phyloP scores from a whole-genome alignment of 768 basidiomycete genomes.

The Lanmaoa rubissima region DNA sequence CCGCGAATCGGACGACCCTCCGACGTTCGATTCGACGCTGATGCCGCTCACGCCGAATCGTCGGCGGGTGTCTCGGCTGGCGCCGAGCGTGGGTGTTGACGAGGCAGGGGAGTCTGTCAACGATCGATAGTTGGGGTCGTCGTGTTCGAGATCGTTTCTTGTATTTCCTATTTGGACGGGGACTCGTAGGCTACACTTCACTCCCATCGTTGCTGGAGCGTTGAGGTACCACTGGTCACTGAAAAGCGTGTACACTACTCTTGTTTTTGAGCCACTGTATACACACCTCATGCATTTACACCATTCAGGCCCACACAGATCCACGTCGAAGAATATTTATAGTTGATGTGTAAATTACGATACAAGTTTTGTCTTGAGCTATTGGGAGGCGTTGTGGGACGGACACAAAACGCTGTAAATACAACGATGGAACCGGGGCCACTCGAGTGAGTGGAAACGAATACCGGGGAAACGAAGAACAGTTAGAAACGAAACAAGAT shows the following conservation, averaged over 20 bases:
- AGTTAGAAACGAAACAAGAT: constrained; percentile 9
- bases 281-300: too few relatives aligned
- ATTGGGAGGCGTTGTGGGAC: neutral
- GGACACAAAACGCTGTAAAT: constrained; percentile 13
- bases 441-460: neutral
- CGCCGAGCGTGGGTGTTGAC: neutral
- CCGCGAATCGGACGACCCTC: neutral
- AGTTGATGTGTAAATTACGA: constrained; percentile 35
- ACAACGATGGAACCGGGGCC: constrained; percentile 12
- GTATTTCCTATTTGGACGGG: neutral
- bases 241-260: too few relatives aligned
- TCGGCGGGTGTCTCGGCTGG: constrained; percentile 12
- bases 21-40: neutral
- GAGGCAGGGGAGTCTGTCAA: constrained; percentile 8
- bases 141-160: neutral
- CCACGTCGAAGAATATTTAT: constrained; percentile 26
- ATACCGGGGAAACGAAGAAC: constrained; percentile 2
- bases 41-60: constrained; percentile 1
- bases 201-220: too few relatives aligned
- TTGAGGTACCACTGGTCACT: too few relatives aligned
- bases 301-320: neutral
- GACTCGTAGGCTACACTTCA: too few relatives aligned
- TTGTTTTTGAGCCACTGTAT: too few relatives aligned
- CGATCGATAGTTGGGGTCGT: constrained; percentile 7
- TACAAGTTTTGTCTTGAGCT: constrained; percentile 26